Conservation (phyloP, 805 yeast species). For the Zygosaccharomyces kombuchaensis region DNA sequence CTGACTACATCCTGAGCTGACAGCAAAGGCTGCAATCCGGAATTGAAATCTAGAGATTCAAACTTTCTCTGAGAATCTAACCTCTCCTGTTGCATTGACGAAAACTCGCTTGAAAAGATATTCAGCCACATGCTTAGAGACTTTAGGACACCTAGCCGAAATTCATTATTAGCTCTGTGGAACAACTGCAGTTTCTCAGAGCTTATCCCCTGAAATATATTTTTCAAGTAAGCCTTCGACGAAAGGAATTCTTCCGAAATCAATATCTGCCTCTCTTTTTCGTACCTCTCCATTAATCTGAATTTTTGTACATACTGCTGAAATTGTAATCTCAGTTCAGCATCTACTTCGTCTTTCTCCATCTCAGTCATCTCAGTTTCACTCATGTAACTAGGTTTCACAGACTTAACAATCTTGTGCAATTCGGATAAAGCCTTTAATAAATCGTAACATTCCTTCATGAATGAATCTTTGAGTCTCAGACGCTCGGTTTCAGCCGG, state of each 20-base stretch:
- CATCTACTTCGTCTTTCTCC: conserved; percentile 54
- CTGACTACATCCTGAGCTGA: conserved; percentile 26
- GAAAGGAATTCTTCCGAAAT: conserved; percentile 23
- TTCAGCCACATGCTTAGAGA: conserved; percentile 45
- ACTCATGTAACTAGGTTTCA: conserved; percentile 30
- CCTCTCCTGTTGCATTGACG: conserved; percentile 48
- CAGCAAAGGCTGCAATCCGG: conserved; percentile 14
- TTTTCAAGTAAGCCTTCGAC: conserved; percentile 22
- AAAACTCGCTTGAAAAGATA: conserved; percentile 42
- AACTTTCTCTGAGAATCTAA: conserved; percentile 40
- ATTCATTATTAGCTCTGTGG: conserved; percentile 39
- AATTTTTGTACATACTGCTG: conserved; percentile 50
- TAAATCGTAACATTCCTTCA: conserved; percentile 30
- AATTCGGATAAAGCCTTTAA: conserved; percentile 31
- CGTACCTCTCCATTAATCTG: conserved; percentile 48
- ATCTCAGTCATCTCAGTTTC: conserved; percentile 37
- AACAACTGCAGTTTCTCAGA: conserved; percentile 36
- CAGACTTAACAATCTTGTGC: conserved; percentile 22
- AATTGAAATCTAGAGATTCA: conserved; percentile 28
- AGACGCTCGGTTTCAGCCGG: neutral
- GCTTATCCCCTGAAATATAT: conserved; percentile 31
- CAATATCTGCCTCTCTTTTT: conserved; percentile 39
- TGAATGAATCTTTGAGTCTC: conserved; percentile 27
- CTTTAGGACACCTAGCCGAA: conserved; percentile 47
- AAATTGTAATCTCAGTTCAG: conserved; percentile 48